A percentile compares a stretch with the other conserved stretches of the same genome.
phyloP scores from a whole-genome alignment of 345 rosid species.

The Triadica sebifera region DNA sequence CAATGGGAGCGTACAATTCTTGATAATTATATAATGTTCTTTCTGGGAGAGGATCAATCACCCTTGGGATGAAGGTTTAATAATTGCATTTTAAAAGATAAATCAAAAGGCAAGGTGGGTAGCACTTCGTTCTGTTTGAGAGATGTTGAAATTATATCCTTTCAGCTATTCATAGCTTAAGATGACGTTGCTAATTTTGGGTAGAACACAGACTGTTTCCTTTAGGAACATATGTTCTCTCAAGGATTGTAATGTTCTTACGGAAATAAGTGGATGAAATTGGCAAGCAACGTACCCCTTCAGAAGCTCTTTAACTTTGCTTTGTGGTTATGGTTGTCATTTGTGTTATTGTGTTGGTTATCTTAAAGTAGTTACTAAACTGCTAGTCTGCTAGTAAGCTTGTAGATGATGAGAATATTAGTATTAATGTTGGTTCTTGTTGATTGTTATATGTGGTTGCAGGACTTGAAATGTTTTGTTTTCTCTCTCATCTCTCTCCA shows the following conservation, averaged over 20 bases:
- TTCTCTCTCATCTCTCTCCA: constrained; percentile 99
- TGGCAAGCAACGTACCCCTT: neutral
- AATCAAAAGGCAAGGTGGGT: neutral
- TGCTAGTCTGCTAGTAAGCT: neutral
- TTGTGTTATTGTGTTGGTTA: neutral
- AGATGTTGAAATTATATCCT: neutral
- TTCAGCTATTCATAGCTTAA: neutral
- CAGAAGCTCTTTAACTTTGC: neutral
- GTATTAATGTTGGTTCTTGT: constrained; percentile 18
- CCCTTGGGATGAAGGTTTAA: too few relatives aligned
- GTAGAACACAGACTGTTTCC: neutral
- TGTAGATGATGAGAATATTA: neutral
- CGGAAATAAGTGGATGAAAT: neutral
- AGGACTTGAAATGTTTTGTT: constrained; percentile 98
- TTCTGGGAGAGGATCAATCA: neutral
- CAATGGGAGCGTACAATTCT: neutral
- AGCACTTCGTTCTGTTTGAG: neutral
- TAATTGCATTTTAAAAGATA: neutral
- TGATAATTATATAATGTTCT: neutral
- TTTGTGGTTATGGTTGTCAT: neutral
- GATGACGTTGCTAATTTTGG: neutral
- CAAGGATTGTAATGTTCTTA: neutral
- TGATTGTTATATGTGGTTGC: constrained; percentile 36
- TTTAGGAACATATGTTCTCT: neutral
- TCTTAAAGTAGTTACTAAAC: neutral